Evolutionary conservation across 176 grass and related monocot genomes (phyloP).

Genomic region (Triticum dicoccoides): DNA sequence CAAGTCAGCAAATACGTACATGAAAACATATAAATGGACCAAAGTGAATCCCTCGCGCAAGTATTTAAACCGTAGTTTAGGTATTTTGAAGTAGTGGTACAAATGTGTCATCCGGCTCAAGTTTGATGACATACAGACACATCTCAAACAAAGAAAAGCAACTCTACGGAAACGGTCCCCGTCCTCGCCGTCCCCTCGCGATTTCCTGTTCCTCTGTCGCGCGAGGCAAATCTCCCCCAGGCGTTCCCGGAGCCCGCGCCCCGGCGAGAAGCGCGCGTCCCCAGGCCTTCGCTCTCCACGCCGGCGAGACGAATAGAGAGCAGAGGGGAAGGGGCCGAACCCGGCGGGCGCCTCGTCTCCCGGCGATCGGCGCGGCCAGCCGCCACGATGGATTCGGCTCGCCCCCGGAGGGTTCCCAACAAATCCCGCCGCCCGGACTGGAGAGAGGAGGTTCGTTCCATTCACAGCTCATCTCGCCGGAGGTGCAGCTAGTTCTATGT

Average conservation of each 20-base stretch:
- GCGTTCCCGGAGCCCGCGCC: background rate
- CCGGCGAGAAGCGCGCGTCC: background rate
- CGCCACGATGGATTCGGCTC: slow-evolving; percentile 52
- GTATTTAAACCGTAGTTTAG: no score
- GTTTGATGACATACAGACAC: no score
- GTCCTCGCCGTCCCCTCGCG: background rate
- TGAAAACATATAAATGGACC: no score
- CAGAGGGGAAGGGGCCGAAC: background rate
- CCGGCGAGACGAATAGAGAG: background rate
- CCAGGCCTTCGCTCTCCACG: background rate
- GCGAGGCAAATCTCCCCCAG: background rate
- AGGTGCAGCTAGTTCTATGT: background rate
- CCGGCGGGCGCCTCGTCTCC: background rate
- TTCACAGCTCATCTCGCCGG: background rate
- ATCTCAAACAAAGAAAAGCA: no score
- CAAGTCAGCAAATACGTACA: no score
- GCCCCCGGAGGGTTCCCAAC: slow-evolving; percentile 42
- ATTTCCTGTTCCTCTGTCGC: background rate
- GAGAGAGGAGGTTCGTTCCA: slow-evolving; percentile 59
- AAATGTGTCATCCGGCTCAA: no score
- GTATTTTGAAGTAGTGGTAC: no score
- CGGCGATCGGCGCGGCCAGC: no score
- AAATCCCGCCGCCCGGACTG: slow-evolving; percentile 64
- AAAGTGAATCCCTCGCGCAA: no score
- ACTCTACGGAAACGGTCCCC: background rate